Conservation (phyloP, 2,329 filamentous ascomycete genomes). For the Fusarium udum region DNA sequence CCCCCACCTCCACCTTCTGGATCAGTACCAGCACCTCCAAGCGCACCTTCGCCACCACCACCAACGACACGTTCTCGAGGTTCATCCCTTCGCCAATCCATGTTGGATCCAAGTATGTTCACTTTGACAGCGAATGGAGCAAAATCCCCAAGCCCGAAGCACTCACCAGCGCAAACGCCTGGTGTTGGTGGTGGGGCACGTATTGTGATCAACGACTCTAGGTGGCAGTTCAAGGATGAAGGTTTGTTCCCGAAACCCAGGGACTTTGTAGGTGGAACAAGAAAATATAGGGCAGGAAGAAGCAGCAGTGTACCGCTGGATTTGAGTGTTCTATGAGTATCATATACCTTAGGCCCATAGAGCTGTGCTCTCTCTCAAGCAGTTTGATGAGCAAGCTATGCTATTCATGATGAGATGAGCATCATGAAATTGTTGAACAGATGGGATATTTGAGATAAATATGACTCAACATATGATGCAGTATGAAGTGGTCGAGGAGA, state of each 20-base stretch:
- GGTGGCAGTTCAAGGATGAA: conserved; percentile 91
- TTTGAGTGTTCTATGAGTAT: conserved; percentile 65
- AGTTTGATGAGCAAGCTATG: neutral
- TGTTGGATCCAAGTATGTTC: conserved; percentile 80
- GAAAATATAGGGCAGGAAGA: conserved; percentile 87
- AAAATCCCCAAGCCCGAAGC: conserved; percentile 58
- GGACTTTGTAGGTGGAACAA: conserved; percentile 77
- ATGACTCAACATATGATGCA: neutral
- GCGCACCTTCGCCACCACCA: conserved; percentile 52
- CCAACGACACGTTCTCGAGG: conserved; percentile 52
- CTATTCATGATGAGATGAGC: conserved; percentile 21
- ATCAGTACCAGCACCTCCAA: conserved; percentile 45
- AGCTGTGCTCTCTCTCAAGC: conserved; percentile 5
- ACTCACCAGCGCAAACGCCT: conserved; percentile 45
- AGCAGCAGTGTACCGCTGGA: conserved; percentile 95
- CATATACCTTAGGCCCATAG: conserved; percentile 15
- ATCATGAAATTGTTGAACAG: conserved; percentile 33
- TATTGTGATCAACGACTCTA: conserved; percentile 75
- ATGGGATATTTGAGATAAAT: conserved; percentile 23
- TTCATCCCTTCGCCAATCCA: conserved; percentile 64
- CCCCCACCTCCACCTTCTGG: conserved; percentile 53
- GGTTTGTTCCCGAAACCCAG: conserved; percentile 84
- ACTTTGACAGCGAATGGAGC: conserved; percentile 74
- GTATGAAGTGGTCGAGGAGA: neutral
- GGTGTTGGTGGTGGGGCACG: conserved; percentile 47